phyloP scores from a whole-genome alignment of 2,329 filamentous ascomycete genomes.

The Clarireedia hainanense region DNA sequence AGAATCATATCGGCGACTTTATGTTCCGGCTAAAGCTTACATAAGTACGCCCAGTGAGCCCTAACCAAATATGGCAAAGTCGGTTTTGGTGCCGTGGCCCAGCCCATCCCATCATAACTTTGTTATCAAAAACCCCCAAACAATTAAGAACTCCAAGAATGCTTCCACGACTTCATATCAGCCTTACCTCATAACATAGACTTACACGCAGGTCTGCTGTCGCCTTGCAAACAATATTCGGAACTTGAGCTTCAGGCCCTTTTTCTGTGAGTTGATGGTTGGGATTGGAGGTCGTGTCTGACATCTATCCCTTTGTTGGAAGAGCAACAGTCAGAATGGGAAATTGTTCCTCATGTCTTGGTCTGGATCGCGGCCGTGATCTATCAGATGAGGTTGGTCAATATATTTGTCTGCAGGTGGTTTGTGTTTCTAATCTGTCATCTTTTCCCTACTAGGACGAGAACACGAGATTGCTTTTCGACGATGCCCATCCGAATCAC shows the following conservation, averaged over 20 bases:
- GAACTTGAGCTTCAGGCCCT: neutral
- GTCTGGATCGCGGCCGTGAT: constrained; percentile 39
- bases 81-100: no score
- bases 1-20: no score
- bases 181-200: neutral
- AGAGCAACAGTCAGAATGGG: constrained; percentile 39
- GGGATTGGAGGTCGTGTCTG: constrained; percentile 6
- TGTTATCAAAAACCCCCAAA: no score
- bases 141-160: no score
- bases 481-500: constrained; percentile 49
- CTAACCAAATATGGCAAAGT: no score
- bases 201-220: neutral
- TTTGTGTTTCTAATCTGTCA: neutral
- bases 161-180: no score
- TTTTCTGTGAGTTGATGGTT: neutral
- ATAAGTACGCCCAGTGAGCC: no score
- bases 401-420: no score
- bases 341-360: constrained; percentile 53
- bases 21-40: no score
- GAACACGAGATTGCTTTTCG: constrained; percentile 47
- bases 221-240: neutral
- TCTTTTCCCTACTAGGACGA: constrained; percentile 22
- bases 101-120: no score
- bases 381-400: constrained; percentile 46
- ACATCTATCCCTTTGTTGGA: neutral